Evolutionary conservation across 2,329 filamentous ascomycete genomes (phyloP).

Genomic region (Teratosphaeriaceae sp.): DNA sequence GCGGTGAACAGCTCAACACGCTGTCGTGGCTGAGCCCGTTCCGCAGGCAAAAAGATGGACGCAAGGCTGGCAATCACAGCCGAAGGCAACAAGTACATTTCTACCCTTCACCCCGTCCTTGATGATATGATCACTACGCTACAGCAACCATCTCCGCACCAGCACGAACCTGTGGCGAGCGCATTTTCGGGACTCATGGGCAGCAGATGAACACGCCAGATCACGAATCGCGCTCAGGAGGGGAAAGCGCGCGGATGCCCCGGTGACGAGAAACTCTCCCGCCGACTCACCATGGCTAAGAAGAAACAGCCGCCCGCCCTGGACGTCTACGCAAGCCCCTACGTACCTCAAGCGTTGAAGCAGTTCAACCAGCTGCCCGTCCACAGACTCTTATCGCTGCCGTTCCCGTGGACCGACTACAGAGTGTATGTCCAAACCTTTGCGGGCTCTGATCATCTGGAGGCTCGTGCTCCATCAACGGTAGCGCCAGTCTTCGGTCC

Average conservation of each 20-base stretch:
- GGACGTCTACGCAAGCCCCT: constrained; percentile 20
- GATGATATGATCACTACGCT: not conserved
- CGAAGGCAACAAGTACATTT: not conserved
- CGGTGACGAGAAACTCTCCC: not conserved
- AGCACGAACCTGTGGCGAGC: too few relatives aligned
- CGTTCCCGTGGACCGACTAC: constrained; percentile 7
- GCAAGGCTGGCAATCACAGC: too few relatives aligned
- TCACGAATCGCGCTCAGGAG: too few relatives aligned
- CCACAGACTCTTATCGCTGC: constrained; percentile 6
- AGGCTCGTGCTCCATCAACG: not conserved
- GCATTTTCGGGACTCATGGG: too few relatives aligned
- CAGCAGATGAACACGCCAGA: too few relatives aligned
- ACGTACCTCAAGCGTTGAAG: constrained; percentile 14
- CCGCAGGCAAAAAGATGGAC: too few relatives aligned
- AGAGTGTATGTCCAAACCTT: constrained; percentile 9
- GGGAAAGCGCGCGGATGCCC: too few relatives aligned
- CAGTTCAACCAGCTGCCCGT: constrained; percentile 13
- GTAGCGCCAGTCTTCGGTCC: not conserved
- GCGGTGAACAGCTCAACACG: too few relatives aligned
- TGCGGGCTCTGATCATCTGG: constrained; percentile 8
- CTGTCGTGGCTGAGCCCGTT: too few relatives aligned
- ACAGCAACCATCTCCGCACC: too few relatives aligned
- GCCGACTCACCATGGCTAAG: not conserved
- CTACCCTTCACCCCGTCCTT: not conserved
- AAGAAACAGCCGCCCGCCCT: not conserved